Evolutionary conservation across 1,139 yeast species (phyloP), one percentile per base, ranked within the genome.

Genomic region (Geotrichum aggregatum): DNA sequence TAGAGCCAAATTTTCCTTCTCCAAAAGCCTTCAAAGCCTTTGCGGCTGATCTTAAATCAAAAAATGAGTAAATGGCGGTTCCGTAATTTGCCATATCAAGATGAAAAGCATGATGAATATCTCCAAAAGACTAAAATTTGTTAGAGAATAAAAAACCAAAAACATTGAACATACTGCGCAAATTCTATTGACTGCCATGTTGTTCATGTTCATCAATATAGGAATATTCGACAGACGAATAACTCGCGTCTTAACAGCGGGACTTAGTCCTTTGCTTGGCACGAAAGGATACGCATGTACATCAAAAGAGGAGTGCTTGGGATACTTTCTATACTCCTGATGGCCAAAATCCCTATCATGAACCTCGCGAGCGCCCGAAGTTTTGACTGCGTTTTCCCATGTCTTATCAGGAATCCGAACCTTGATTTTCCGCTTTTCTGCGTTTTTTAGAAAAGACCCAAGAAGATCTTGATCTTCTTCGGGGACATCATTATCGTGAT

Each of bases 261-360:
- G 8, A 24, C 28, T 24, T 5, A 24, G 5, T 8, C 28, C 28
- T 24, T 24, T 3, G 28, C 16, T 11, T 2, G 30, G 26, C 10
- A 40, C 19, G 35, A 48, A 52, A 28, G 50, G 50, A 16, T 39
- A 40, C 10, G 52, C 55, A 30, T 44, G 47, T 10, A 52, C 54
- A 39, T 47, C 50, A 21, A 40, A 47, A 11, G 40, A 26, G 2
- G 44, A 5, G 14, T 10, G n/a, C 30, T 11, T 13, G 42, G 13
- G 26, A 18, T 44, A 26, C 10, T 50, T 44, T 6, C 14, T 30
- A 14, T 18, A 18, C 38, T 30, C 18, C 21, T n/a, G n/a, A n/a
- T n/a, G n/a, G n/a, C n/a, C 13, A 28, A 19, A 7, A 14, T 21
- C 13, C n/a, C n/a, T 18, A 7, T 8, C 16, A 11, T 21, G 41